Conservation (phyloP, 2,329 filamentous ascomycete species). For the Esteya vermicola region DNA sequence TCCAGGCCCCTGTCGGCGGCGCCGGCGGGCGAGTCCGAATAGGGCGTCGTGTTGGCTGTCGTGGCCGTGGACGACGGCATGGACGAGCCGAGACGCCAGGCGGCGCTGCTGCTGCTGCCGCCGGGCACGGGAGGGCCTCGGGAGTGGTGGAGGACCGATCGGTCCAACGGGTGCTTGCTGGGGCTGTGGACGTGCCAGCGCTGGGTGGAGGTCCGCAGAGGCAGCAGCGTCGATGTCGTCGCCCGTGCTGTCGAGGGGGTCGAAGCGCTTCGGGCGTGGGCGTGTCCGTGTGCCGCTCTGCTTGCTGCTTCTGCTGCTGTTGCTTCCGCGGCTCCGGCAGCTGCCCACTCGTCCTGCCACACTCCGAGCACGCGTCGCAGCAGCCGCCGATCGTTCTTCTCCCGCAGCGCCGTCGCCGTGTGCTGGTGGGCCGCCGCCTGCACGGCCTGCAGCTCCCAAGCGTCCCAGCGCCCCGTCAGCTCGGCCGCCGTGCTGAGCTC, state of each 20-base stretch:
- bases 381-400: conserved; percentile 10
- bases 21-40: neutral
- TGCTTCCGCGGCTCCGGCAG: neutral
- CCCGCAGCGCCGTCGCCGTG: conserved; percentile 10
- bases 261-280: neutral
- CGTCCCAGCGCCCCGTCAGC: conserved; percentile 6
- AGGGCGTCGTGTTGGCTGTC: neutral
- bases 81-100: neutral
- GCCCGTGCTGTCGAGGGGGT: neutral
- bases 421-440: conserved; percentile 9
- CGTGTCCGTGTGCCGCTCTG: neutral
- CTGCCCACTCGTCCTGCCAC: conserved; percentile 6
- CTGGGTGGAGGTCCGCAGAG: neutral
- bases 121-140: too few species aligned
- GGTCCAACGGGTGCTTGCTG: too few species aligned
- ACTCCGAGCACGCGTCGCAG: conserved; percentile 7
- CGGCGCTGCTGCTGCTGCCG: neutral
- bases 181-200: neutral
- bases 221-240: neutral
- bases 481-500: conserved; percentile 6
- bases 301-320: neutral
- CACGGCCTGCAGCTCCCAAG: conserved; percentile 13
- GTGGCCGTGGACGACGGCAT: neutral
- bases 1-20: too few species aligned
- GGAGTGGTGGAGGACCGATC: too few species aligned